Evolutionary conservation across 108 stramenopile species (phyloP), one percentile per base, ranked within the genome.

Genomic region (Nitzschia putrida): DNA sequence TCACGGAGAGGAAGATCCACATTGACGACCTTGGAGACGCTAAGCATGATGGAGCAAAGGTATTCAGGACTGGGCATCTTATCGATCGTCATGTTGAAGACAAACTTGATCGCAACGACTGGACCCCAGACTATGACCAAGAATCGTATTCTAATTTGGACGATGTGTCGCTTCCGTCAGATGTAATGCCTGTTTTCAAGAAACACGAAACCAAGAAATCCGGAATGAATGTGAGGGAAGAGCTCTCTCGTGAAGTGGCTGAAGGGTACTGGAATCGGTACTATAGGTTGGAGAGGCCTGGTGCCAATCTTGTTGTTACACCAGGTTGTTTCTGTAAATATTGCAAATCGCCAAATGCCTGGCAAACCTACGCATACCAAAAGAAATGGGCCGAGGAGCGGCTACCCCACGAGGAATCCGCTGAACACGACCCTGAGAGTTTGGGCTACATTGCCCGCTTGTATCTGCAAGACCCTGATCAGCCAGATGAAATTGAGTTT

Each of bases 211-310:
- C 54, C 16, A 49, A 57, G 25, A 47, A 54, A 22, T 34, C 54
- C 16, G 21, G 18, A 21, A 9, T 22, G 44, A 55, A 73, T 65
- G 21, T 73, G 9, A 44, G 53, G 21, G 72, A 73, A 39, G 54
- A 16, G 16, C 24, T 73, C 8, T 56, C 72, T 13, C 63, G 25
- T 26, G n/a, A 52, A 25, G 72, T 73, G 3, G 72, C 72, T 13
- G 72, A 73, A 65, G 63, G 56, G 8, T 63, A 45, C 23, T 73
- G 72, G 72, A 55, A 57, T 52, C 72, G 72, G 10, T 38, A 63
- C 12, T 73, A 73, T 47, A 57, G 72, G 9, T 50, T 73, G 23
- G 72, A 73, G 34, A 44, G 72, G 29, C 72, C 72, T 18, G 37
- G 64, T 7, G 72, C 72, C 7, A 25, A 56, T 25, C 64, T 53